Conservation (phyloP, 1,284 basidiomycete species). For the Papiliotrema laurentii region DNA sequence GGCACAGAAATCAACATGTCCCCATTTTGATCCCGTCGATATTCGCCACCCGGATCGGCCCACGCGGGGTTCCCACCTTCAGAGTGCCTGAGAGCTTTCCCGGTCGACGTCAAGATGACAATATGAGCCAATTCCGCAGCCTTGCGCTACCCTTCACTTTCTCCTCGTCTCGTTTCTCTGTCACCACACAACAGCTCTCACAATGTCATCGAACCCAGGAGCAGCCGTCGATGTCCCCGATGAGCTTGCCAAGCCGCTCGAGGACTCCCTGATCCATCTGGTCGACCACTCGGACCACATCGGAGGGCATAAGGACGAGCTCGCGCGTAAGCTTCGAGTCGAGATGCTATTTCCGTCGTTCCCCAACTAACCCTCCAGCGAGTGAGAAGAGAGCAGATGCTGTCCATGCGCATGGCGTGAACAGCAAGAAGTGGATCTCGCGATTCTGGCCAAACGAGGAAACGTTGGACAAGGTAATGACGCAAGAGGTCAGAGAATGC, state of each 20-base stretch:
- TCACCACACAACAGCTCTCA: not conserved
- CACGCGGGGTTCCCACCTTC: too few species aligned
- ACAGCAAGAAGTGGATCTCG: conserved; percentile 30
- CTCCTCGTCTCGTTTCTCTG: too few species aligned
- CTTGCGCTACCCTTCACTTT: too few species aligned
- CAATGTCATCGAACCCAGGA: conserved; percentile 16
- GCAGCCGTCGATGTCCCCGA: conserved; percentile 18
- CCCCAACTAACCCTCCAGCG: conserved; percentile 9
- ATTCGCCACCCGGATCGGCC: too few species aligned
- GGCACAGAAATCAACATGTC: too few species aligned
- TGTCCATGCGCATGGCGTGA: conserved; percentile 24
- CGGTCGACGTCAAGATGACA: not conserved
- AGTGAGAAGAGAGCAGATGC: conserved; percentile 29
- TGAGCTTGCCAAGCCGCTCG: conserved; percentile 28
- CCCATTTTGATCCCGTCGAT: too few species aligned
- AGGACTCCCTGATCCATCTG: conserved; percentile 30
- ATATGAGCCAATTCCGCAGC: not conserved
- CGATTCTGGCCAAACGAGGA: conserved; percentile 38
- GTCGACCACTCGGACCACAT: conserved; percentile 18
- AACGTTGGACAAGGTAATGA: conserved; percentile 37
- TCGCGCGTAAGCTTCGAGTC: conserved; percentile 25
- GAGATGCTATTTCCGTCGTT: not conserved
- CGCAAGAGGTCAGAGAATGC: conserved; percentile 6
- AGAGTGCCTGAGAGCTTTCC: too few species aligned
- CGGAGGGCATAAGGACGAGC: conserved; percentile 17